phyloP scores from a whole-genome alignment of 208 protist species.

The Novymonas esmeraldas region DNA sequence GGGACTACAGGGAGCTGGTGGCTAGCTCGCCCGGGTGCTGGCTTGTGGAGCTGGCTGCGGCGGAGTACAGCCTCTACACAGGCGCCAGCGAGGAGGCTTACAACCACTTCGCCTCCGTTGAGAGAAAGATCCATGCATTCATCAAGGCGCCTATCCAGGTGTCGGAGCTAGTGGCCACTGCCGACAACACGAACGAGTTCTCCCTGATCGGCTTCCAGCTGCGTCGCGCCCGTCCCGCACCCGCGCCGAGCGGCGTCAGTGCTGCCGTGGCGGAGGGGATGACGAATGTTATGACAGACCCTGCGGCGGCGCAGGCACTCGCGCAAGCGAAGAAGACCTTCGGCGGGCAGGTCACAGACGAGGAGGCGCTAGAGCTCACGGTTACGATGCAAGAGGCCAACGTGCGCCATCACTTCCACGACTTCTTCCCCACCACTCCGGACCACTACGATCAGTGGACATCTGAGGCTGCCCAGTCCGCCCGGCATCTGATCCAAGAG shows the following conservation, averaged over 20 bases:
- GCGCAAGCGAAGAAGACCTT: constrained; percentile 60
- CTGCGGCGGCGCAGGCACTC: constrained; percentile 29
- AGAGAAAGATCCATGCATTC: constrained; percentile 58
- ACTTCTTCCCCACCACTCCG: constrained; percentile 67
- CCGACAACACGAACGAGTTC: constrained; percentile 65
- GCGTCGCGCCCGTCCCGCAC: constrained; percentile 39
- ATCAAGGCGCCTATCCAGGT: constrained; percentile 41
- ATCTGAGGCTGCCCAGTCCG: constrained; percentile 41
- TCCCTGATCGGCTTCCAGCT: constrained; percentile 69
- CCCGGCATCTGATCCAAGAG: constrained; percentile 50
- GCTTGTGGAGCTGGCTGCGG: constrained; percentile 70
- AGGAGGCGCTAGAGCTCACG: constrained; percentile 75
- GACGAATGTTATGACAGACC: constrained; percentile 44
- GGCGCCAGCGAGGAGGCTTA: constrained; percentile 67
- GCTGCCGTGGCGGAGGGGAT: constrained; percentile 61
- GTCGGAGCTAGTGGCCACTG: constrained; percentile 49
- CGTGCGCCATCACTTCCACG: constrained; percentile 79
- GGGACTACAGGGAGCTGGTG: constrained; percentile 70
- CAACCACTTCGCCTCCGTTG: constrained; percentile 53
- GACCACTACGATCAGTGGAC: constrained; percentile 68
- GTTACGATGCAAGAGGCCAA: constrained; percentile 65
- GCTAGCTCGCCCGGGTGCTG: constrained; percentile 68
- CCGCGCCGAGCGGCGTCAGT: constrained; percentile 34
- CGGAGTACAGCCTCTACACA: constrained; percentile 82
- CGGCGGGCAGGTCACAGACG: constrained; percentile 59